phyloP scores from a whole-genome alignment of 345 rosid genomes.

The Camelina sativa region DNA sequence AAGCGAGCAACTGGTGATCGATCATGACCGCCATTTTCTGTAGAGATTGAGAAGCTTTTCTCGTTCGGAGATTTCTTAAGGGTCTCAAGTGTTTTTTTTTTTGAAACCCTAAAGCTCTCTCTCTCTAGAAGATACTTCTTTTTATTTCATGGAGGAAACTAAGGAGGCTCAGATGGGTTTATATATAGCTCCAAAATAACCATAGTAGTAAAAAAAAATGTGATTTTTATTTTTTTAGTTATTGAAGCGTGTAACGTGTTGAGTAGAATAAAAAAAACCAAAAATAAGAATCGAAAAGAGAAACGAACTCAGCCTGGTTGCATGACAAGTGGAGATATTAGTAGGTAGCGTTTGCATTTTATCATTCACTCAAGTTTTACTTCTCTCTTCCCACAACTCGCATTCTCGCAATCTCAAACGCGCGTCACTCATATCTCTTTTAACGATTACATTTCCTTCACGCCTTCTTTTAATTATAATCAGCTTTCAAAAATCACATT shows the following conservation, averaged over 20 bases:
- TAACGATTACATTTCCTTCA: slow-evolving; percentile 37
- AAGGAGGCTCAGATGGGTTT: slow-evolving; percentile 37
- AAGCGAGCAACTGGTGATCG: slow-evolving; percentile 47
- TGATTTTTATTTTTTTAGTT: not conserved
- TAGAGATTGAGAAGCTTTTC: slow-evolving; percentile 18
- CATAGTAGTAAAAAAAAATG: slow-evolving; percentile 30
- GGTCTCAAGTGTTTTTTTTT: slow-evolving; percentile 10
- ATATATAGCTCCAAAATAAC: slow-evolving; percentile 48
- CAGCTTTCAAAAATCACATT: slow-evolving; percentile 22
- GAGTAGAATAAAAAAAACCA: not conserved
- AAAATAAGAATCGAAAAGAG: slow-evolving; percentile 27
- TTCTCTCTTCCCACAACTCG: slow-evolving; percentile 21
- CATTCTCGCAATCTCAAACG: slow-evolving; percentile 9
- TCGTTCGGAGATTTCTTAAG: slow-evolving; percentile 32
- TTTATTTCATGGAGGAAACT: slow-evolving; percentile 34
- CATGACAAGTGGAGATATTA: slow-evolving; percentile 75
- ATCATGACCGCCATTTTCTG: slow-evolving; percentile 47
- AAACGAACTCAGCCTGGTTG: slow-evolving; percentile 55
- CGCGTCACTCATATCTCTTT: slow-evolving; percentile 13
- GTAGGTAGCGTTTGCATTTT: slow-evolving; percentile 62
- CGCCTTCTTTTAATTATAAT: slow-evolving; percentile 14
- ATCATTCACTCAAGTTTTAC: slow-evolving; percentile 42
- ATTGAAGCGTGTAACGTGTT: slow-evolving; percentile 43
- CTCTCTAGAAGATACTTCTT: slow-evolving; percentile 34
- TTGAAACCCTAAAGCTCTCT: slow-evolving; percentile 45